Evolutionary conservation across 2,329 filamentous ascomycete species (phyloP).

Genomic region (Pezicula radicicola): DNA sequence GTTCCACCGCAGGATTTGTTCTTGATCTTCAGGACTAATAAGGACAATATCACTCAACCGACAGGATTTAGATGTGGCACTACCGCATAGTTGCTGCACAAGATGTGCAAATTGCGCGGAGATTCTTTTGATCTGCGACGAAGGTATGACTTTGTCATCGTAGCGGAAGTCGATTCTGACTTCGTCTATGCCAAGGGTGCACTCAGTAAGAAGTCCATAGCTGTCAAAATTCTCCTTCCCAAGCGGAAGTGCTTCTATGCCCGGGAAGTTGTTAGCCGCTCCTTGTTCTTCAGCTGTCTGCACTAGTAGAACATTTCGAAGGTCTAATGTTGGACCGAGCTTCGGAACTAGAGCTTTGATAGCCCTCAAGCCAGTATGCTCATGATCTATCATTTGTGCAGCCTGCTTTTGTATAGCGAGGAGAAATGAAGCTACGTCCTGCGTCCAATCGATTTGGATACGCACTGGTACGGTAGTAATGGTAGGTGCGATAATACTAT

Average conservation of each 20-base stretch:
- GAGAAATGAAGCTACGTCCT: not conserved
- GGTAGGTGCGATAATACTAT: not conserved
- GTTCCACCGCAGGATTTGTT: not conserved
- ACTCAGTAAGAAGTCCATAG: conserved; percentile 3
- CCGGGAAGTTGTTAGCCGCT: not conserved
- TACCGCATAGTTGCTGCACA: conserved; percentile 1
- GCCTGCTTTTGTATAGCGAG: conserved; percentile 1
- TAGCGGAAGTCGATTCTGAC: not conserved
- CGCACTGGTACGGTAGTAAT: conserved; percentile 1
- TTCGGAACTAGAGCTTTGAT: not conserved
- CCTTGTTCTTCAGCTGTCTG: not conserved
- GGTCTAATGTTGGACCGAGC: conserved; percentile 1
- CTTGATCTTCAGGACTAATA: not conserved
- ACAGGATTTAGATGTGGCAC: not conserved
- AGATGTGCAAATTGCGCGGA: conserved; percentile 1
- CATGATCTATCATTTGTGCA: conserved; percentile 2
- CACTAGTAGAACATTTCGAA: conserved; percentile 1
- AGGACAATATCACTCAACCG: conserved; percentile 1
- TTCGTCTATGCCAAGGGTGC: not conserved
- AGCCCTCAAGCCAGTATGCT: not conserved
- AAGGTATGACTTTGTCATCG: not conserved
- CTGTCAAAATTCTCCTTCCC: conserved; percentile 2
- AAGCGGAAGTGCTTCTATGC: conserved; percentile 1
- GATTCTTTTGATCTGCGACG: not conserved
- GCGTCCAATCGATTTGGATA: not conserved